A percentile compares a stretch with the other conserved stretches of the same genome.
Conservation (phyloP, 2,329 filamentous ascomycete genomes). For the Penicillium sp. region DNA sequence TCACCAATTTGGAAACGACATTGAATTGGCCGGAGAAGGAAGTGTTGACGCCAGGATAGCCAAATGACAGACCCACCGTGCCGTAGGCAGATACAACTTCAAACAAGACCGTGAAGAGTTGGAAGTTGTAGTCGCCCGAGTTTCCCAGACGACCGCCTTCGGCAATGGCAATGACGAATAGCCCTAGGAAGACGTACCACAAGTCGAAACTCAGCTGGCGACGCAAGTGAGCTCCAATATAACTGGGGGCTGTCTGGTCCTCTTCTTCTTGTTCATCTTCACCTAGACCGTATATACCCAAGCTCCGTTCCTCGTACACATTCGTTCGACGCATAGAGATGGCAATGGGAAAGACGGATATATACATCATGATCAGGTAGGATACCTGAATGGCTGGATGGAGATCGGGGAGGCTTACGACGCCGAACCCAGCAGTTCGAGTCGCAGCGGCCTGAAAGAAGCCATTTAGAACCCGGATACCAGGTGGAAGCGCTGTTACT, state of each 20-base stretch:
- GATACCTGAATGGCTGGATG: slow-evolving; percentile 91
- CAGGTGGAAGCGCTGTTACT: slow-evolving; percentile 66
- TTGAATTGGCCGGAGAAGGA: slow-evolving; percentile 82
- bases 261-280: slow-evolving; percentile 52
- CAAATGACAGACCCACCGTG: slow-evolving; percentile 86
- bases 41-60: slow-evolving; percentile 71
- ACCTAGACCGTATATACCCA: slow-evolving; percentile 66
- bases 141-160: slow-evolving; percentile 71
- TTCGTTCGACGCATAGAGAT: slow-evolving; percentile 93
- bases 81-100: slow-evolving; percentile 90
- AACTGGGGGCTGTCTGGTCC: slow-evolving; percentile 65
- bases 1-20: slow-evolving; percentile 63
- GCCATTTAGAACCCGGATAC: slow-evolving; percentile 76
- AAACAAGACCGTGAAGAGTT: slow-evolving; percentile 70
- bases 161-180: slow-evolving; percentile 87
- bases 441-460: slow-evolving; percentile 89
- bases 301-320: slow-evolving; percentile 79
- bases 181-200: slow-evolving; percentile 92
- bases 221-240: slow-evolving; percentile 86
- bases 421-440: slow-evolving; percentile 83
- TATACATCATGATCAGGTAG: slow-evolving; percentile 99
- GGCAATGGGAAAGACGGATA: slow-evolving; percentile 93
- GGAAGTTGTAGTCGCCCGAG: slow-evolving; percentile 57
- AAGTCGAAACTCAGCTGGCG: slow-evolving; percentile 93
- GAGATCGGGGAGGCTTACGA: slow-evolving; percentile 70